A percentile compares a stretch with the other conserved stretches of the same genome.
Evolutionary conservation across 2,329 filamentous ascomycete genomes (phyloP).

Genomic region (Colletotrichum sansevieriae): DNA sequence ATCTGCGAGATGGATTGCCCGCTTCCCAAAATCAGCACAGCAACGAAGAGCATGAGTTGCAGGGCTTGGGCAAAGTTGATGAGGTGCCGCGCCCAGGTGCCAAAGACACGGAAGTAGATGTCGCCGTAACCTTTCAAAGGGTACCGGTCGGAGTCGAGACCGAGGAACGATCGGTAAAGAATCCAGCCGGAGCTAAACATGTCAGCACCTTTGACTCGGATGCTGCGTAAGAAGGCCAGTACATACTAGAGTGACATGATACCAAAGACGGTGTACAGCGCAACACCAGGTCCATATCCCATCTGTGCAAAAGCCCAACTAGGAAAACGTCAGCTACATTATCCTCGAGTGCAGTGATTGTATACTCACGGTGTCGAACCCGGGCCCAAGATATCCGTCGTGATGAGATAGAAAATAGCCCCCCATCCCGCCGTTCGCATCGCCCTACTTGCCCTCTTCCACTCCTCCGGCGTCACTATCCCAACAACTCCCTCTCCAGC

Average conservation of each 20-base stretch:
- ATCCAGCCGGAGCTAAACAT: conserved; percentile 59
- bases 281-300: conserved; percentile 60
- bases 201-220: neutral
- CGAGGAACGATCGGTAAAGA: conserved; percentile 60
- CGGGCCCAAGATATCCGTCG: conserved; percentile 61
- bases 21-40: conserved; percentile 64
- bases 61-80: conserved; percentile 63
- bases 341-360: neutral
- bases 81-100: conserved; percentile 57
- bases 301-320: conserved; percentile 47
- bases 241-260: conserved; percentile 44
- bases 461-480: conserved; percentile 54
- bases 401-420: conserved; percentile 63
- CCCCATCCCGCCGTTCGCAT: conserved; percentile 60
- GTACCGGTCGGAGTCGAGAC: conserved; percentile 61
- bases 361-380: conserved; percentile 52
- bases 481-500: conserved; percentile 4
- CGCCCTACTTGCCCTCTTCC: conserved; percentile 60
- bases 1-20: conserved; percentile 68
- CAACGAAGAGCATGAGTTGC: conserved; percentile 64
- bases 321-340: neutral
- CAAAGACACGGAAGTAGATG: conserved; percentile 62
- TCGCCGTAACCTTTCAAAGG: conserved; percentile 62
- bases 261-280: conserved; percentile 60
- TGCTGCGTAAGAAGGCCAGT: too few species aligned